Conservation (phyloP, 2,329 filamentous ascomycete genomes). For the Rasamsonia emersonii region DNA sequence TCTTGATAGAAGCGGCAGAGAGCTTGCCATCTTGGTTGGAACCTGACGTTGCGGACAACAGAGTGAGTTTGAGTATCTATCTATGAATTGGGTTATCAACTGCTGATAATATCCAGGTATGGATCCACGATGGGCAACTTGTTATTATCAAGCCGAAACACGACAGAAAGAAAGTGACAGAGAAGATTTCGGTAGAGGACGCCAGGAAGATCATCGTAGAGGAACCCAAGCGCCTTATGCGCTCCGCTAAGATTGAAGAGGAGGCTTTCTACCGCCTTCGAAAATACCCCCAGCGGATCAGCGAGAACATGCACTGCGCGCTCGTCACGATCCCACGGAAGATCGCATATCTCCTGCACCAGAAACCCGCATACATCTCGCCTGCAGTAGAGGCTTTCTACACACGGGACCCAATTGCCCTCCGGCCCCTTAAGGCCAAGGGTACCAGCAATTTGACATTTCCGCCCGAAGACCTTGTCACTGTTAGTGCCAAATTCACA, state of each 20-base stretch:
- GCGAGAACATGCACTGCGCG: conserved; percentile 66
- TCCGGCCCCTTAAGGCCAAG: conserved; percentile 58
- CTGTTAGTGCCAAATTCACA: conserved; percentile 71
- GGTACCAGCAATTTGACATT: conserved; percentile 53
- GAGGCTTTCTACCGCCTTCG: conserved; percentile 85
- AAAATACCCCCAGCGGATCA: conserved; percentile 72
- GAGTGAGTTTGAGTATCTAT: conserved; percentile 37
- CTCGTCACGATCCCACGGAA: conserved; percentile 69
- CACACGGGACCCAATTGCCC: conserved; percentile 68
- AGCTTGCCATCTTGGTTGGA: conserved; percentile 82
- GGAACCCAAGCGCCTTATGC: conserved; percentile 52
- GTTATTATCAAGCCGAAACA: conserved; percentile 55
- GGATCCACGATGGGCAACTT: conserved; percentile 73
- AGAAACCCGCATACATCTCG: conserved; percentile 66
- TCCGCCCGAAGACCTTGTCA: conserved; percentile 69
- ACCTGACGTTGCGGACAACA: conserved; percentile 77
- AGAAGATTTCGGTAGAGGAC: conserved; percentile 52
- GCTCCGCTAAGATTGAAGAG: conserved; percentile 66
- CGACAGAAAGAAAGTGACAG: conserved; percentile 36
- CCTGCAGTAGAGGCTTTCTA: conserved; percentile 89
- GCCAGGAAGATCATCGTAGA: conserved; percentile 55
- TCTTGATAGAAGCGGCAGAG: conserved; percentile 87
- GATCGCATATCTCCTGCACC: conserved; percentile 69
- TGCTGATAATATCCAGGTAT: conserved; percentile 46
- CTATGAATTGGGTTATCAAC: too few species aligned